Percentiles rank a stretch among this genome's conserved stretches.
Evolutionary conservation across 164 flowering plant genomes (phyloP).

Genomic region (Sextonia rubra): DNA sequence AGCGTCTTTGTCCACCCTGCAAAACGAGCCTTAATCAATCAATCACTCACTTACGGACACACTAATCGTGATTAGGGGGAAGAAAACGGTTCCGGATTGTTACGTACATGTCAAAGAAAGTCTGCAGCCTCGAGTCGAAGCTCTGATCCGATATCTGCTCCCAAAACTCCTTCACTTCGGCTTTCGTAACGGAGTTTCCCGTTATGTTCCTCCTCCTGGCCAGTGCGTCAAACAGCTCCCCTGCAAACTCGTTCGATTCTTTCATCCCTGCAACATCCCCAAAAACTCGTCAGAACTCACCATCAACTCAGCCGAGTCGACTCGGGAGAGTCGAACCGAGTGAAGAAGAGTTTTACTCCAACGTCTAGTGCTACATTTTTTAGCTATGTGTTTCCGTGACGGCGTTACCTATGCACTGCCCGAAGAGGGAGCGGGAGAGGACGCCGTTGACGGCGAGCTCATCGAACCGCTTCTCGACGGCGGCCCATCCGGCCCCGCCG

Average conservation of each 20-base stretch:
- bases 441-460: constrained; percentile 33
- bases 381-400: no score
- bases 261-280: constrained; percentile 43
- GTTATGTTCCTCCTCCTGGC: constrained; percentile 40
- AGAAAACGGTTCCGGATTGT: no score
- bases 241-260: constrained; percentile 55
- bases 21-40: neutral
- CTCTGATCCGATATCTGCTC: constrained; percentile 61
- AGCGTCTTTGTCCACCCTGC: constrained; percentile 86
- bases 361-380: neutral
- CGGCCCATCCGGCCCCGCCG: constrained; percentile 62
- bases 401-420: constrained; percentile 51
- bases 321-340: neutral
- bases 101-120: constrained; percentile 63
- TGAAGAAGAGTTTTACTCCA: neutral
- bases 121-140: constrained; percentile 66
- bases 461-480: constrained; percentile 44
- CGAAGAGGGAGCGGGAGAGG: constrained; percentile 39
- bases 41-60: neutral
- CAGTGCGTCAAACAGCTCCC: constrained; percentile 51
- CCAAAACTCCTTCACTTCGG: constrained; percentile 55
- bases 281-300: neutral
- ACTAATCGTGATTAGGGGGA: neutral
- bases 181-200: constrained; percentile 28
- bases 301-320: neutral